Evolutionary conservation across 805 yeast species (phyloP).

Genomic region (Candida sanyiensis): DNA sequence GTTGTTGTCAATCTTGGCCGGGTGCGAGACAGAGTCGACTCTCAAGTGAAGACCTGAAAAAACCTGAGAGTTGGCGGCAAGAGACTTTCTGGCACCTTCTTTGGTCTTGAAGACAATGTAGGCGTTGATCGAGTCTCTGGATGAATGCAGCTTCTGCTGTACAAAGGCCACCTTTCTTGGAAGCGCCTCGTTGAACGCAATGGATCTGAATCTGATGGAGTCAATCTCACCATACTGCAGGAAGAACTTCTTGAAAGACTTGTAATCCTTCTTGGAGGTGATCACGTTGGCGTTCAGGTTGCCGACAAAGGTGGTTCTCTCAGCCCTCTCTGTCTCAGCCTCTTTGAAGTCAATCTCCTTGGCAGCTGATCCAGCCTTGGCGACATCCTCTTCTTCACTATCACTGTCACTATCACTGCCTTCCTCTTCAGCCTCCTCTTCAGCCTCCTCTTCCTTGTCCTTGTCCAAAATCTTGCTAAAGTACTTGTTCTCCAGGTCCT

Average conservation of each 20-base stretch:
- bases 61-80: slow-evolving; percentile 56
- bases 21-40: slow-evolving; percentile 91
- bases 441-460: slow-evolving; percentile 25
- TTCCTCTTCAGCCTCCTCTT: slow-evolving; percentile 20
- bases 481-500: slow-evolving; percentile 47
- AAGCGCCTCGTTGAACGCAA: slow-evolving; percentile 78
- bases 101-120: slow-evolving; percentile 72
- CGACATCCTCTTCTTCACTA: slow-evolving; percentile 20
- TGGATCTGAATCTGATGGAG: slow-evolving; percentile 86
- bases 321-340: slow-evolving; percentile 75
- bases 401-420: slow-evolving; percentile 25
- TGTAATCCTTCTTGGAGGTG: slow-evolving; percentile 54
- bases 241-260: slow-evolving; percentile 62
- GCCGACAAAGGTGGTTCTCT: slow-evolving; percentile 82
- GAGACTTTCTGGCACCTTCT: slow-evolving; percentile 38
- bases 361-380: slow-evolving; percentile 18
- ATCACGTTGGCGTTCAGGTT: slow-evolving; percentile 67
- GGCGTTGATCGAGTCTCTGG: slow-evolving; percentile 80
- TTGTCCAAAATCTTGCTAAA: slow-evolving; percentile 41
- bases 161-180: slow-evolving; percentile 92
- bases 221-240: slow-evolving; percentile 38
- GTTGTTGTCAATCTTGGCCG: slow-evolving; percentile 77
- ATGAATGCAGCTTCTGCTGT: slow-evolving; percentile 67
- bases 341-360: slow-evolving; percentile 55
- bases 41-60: slow-evolving; percentile 74